Percentiles rank a stretch among this genome's conserved stretches.
These are phyloP conservation scores for Tetradesmus obliquus DNA, from an alignment of 139 green algal species.

Conservation along the genomic window DNA sequence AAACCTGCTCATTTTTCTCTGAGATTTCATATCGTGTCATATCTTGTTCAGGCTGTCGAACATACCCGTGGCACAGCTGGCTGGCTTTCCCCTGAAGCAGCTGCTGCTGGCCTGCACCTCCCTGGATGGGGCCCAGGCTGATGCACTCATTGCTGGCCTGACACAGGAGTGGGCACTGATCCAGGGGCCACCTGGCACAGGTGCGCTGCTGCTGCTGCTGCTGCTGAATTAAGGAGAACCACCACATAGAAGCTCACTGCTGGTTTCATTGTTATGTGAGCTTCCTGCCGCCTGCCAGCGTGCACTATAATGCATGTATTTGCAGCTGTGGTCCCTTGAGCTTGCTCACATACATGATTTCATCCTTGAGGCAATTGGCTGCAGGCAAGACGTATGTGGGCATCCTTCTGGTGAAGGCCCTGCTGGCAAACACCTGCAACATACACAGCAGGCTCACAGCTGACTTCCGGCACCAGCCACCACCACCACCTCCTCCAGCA, in stretches of 20 bases:
- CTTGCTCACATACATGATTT: background rate
- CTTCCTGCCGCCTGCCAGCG: background rate
- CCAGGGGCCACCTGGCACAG: constrained; percentile 80
- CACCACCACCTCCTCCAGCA: constrained; percentile 54
- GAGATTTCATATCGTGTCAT: too few species aligned
- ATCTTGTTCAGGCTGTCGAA: background rate
- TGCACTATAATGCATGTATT: too few species aligned
- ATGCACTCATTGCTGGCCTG: constrained; percentile 61
- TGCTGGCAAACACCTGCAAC: constrained; percentile 70
- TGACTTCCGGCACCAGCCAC: background rate
- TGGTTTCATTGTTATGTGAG: too few species aligned
- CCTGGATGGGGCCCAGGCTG: constrained; percentile 59
- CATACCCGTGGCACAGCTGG: background rate
- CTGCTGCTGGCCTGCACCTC: constrained; percentile 3
- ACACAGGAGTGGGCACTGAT: constrained; percentile 74
- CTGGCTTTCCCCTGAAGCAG: background rate
- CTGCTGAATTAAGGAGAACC: too few species aligned
- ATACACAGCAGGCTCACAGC: background rate
- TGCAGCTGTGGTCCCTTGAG: too few species aligned
- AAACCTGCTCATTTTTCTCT: too few species aligned
- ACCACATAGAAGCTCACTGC: too few species aligned
- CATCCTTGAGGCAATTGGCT: background rate
- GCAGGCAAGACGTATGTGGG: constrained; percentile 80
- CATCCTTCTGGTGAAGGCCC: constrained; percentile 59
- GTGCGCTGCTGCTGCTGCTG: constrained; percentile 30